Percentiles rank a stretch among this genome's conserved stretches.
phyloP scores from a whole-genome alignment of 495 filamentous ascomycete genomes.

The Usnea hakonensis region DNA sequence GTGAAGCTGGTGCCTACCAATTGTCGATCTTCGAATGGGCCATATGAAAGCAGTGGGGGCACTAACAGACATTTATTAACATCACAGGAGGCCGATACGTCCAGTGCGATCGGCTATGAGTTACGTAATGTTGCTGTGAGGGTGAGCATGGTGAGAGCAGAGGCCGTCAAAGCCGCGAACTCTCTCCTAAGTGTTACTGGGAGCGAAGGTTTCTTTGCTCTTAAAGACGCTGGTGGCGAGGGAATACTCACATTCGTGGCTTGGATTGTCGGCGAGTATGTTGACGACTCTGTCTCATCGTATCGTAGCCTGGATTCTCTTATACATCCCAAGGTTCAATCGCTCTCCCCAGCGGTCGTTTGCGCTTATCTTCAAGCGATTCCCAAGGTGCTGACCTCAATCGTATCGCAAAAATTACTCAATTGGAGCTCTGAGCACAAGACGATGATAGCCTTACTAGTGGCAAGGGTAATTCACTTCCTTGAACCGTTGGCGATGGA shows the following conservation, averaged over 20 bases:
- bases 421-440: constrained; percentile 59
- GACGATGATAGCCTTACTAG: constrained; percentile 61
- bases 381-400: constrained; percentile 69
- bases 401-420: constrained; percentile 48
- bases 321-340: constrained; percentile 53
- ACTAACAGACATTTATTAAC: not conserved
- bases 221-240: constrained; percentile 38
- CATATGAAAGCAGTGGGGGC: not conserved
- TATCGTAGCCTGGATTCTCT: constrained; percentile 62
- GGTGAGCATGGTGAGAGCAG: constrained; percentile 67
- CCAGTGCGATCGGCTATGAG: constrained; percentile 70
- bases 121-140: constrained; percentile 86
- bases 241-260: constrained; percentile 63
- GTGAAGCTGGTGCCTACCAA: constrained; percentile 55
- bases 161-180: constrained; percentile 78
- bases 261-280: constrained; percentile 87
- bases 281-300: constrained; percentile 55
- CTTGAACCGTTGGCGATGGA: constrained; percentile 70
- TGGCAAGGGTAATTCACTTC: constrained; percentile 71
- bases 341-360: constrained; percentile 55
- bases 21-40: constrained; percentile 5
- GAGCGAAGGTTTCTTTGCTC: constrained; percentile 28
- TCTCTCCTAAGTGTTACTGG: constrained; percentile 51
- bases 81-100: constrained; percentile 34
- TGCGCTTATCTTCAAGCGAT: constrained; percentile 77